phyloP scores from a whole-genome alignment of 23 red algal species.

The Gracilaria vermiculophylla region DNA sequence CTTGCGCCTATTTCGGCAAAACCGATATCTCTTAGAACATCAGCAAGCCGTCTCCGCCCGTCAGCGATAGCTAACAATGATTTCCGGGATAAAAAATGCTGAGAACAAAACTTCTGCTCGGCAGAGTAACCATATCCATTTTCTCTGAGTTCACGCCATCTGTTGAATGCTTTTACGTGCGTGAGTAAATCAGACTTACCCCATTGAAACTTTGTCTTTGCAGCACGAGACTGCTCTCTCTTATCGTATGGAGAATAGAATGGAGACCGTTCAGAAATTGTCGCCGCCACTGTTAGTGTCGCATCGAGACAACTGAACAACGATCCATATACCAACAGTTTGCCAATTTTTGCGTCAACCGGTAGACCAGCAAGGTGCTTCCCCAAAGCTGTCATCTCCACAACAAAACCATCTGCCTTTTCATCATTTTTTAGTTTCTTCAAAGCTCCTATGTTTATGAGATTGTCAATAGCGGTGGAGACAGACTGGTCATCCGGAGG shows the following conservation, averaged over 20 bases:
- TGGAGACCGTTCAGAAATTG: constrained; percentile 65
- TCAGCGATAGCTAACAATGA: constrained; percentile 60
- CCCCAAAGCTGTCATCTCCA: constrained; percentile 71
- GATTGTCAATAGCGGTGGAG: constrained; percentile 32
- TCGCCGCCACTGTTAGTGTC: constrained; percentile 68
- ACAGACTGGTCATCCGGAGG: constrained; percentile 54
- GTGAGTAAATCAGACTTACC: constrained; percentile 75
- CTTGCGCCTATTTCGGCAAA: constrained; percentile 26
- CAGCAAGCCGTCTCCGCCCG: constrained; percentile 45
- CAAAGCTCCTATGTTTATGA: constrained; percentile 67
- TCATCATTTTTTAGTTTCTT: background rate
- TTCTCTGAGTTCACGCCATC: constrained; percentile 60
- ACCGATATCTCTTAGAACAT: constrained; percentile 65
- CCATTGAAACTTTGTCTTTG: constrained; percentile 49
- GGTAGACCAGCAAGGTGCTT: constrained; percentile 74
- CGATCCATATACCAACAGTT: constrained; percentile 77
- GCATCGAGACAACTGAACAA: constrained; percentile 79
- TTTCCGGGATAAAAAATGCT: constrained; percentile 61
- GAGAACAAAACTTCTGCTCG: constrained; percentile 42
- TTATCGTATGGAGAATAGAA: constrained; percentile 72
- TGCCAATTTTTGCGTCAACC: constrained; percentile 82
- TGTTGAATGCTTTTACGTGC: constrained; percentile 50
- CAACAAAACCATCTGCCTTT: background rate
- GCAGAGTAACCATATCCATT: background rate
- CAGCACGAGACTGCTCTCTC: constrained; percentile 37